Evolutionary conservation across 768 basidiomycete species (phyloP).

Genomic region (Cystofilobasidium ferigula): DNA sequence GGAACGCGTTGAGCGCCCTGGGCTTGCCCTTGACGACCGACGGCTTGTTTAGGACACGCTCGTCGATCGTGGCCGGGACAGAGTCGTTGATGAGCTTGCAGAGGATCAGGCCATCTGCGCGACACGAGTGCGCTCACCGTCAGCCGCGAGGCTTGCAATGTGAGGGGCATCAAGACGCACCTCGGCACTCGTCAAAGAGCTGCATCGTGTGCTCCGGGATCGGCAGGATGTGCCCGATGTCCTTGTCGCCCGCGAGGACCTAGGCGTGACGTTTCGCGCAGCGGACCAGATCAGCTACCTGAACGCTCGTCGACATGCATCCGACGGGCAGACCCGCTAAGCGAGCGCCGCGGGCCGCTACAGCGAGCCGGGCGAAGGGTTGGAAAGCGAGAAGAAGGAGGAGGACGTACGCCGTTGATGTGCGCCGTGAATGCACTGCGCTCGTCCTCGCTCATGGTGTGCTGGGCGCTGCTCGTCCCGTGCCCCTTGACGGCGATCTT

Average conservation of each 20-base stretch:
- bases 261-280: too few relatives aligned
- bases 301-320: too few relatives aligned
- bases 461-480: conserved; percentile 77
- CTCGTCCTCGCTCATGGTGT: conserved; percentile 97
- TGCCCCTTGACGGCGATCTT: conserved; percentile 91
- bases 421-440: conserved; percentile 93
- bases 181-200: conserved; percentile 85
- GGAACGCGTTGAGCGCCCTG: conserved; percentile 80
- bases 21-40: conserved; percentile 49
- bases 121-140: not conserved
- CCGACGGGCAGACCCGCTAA: too few relatives aligned
- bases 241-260: conserved; percentile 84
- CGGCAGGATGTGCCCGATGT: conserved; percentile 68
- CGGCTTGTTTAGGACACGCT: conserved; percentile 90
- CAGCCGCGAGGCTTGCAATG: too few relatives aligned
- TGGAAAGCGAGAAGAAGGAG: not conserved
- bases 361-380: too few relatives aligned
- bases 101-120: conserved; percentile 85
- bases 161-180: conserved; percentile 32
- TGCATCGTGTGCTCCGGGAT: conserved; percentile 97
- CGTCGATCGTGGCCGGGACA: conserved; percentile 97
- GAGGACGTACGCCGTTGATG: conserved; percentile 75
- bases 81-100: conserved; percentile 99
- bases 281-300: too few relatives aligned
- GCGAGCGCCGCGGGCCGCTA: too few relatives aligned